These are phyloP conservation scores for Eremothecium gossypii DNA, from an alignment of 1,139 yeast species.

Conservation along the genomic window DNA sequence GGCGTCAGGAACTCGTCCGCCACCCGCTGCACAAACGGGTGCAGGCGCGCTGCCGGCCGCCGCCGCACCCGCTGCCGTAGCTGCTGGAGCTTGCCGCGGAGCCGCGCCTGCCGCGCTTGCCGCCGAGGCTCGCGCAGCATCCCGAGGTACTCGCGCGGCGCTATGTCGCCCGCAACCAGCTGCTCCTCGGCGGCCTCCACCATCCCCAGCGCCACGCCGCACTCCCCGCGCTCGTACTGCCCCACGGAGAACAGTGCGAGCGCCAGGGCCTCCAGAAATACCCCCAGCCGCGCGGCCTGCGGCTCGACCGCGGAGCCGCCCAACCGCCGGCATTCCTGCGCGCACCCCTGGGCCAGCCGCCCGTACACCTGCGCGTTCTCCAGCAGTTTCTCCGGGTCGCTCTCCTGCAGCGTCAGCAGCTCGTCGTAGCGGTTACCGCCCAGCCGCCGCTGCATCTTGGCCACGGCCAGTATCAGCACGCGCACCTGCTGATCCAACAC, in stretches of 20 bases:
- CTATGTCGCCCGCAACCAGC: slow-evolving; percentile 8
- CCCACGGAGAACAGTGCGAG: slow-evolving; percentile 23
- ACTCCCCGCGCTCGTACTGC: slow-evolving; percentile 18
- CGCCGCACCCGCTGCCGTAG: slow-evolving; percentile 5
- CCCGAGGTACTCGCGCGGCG: slow-evolving; percentile 7
- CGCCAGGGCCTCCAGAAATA: slow-evolving; percentile 19
- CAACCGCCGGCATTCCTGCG: slow-evolving; percentile 11
- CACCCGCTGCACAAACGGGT: slow-evolving; percentile 9
- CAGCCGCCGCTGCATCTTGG: slow-evolving; percentile 21
- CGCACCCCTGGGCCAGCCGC: slow-evolving; percentile 24
- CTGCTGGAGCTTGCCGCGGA: slow-evolving; percentile 9
- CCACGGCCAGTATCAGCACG: slow-evolving; percentile 20
- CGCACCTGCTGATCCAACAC: slow-evolving; percentile 23
- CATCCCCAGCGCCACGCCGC: slow-evolving; percentile 25
- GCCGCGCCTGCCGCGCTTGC: neutral
- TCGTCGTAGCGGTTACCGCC: slow-evolving; percentile 11
- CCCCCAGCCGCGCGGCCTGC: slow-evolving; percentile 5
- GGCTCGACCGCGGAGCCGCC: slow-evolving; percentile 1
- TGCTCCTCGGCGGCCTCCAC: slow-evolving; percentile 15
- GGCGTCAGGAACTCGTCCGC: slow-evolving; percentile 24
- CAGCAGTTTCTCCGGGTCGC: slow-evolving; percentile 20
- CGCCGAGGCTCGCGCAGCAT: slow-evolving; percentile 5
- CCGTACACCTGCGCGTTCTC: slow-evolving; percentile 18
- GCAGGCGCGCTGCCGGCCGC: slow-evolving; percentile 3
- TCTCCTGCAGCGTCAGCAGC: slow-evolving; percentile 22